Conservation (phyloP, 805 yeast genomes). For the Barnettozyma pratensis region DNA sequence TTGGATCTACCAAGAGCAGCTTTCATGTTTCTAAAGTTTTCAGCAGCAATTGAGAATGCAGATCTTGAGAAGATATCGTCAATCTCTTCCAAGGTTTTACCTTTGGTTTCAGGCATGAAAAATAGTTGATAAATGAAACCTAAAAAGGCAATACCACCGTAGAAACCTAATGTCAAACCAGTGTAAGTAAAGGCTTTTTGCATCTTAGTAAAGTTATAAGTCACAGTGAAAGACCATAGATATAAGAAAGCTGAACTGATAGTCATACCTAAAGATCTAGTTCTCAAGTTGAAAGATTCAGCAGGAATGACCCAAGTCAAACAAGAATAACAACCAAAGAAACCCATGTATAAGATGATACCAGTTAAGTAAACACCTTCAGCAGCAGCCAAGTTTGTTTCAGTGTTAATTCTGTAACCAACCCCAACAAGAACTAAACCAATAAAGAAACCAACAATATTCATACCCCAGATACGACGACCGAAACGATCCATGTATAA, state of each 20-base stretch:
- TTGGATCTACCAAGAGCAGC: no score
- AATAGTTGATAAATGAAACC: conserved; percentile 50
- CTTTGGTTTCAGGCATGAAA: conserved; percentile 70
- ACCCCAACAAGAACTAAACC: conserved; percentile 58
- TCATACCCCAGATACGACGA: conserved; percentile 55
- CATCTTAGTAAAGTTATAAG: conserved; percentile 59
- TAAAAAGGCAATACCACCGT: conserved; percentile 59
- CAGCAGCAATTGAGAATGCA: conserved; percentile 31
- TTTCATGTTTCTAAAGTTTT: conserved; percentile 23
- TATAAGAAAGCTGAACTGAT: conserved; percentile 50
- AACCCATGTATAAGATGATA: conserved; percentile 56
- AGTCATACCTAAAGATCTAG: conserved; percentile 64
- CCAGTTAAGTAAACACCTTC: conserved; percentile 61
- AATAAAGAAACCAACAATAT: conserved; percentile 51
- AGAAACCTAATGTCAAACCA: conserved; percentile 61
- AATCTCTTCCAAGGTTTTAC: conserved; percentile 65
- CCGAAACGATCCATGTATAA: conserved; percentile 53
- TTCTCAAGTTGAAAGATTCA: conserved; percentile 53
- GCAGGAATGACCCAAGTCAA: conserved; percentile 68
- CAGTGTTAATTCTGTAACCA: conserved; percentile 41
- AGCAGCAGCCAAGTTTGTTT: conserved; percentile 39
- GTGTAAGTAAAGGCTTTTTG: conserved; percentile 51
- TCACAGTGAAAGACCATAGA: conserved; percentile 59
- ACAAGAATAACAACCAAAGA: conserved; percentile 63
- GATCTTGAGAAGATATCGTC: conserved; percentile 55